Evolutionary conservation across 768 basidiomycete genomes (phyloP).

Genomic region (Lactarius hatsudake): DNA sequence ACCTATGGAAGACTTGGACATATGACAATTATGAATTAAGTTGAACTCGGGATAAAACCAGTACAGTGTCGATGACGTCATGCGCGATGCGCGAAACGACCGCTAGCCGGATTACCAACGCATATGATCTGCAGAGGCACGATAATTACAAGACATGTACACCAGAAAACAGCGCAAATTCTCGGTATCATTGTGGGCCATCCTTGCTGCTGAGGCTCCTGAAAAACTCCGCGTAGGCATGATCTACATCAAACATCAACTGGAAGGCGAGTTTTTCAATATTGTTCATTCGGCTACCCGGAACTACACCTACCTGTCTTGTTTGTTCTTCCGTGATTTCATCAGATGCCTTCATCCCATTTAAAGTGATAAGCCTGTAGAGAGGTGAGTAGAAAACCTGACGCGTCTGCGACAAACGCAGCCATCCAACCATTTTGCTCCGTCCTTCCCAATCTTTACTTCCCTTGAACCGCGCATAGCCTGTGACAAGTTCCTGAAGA

Average conservation of each 20-base stretch:
- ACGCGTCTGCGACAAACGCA: constrained; percentile 36
- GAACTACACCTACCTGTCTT: constrained; percentile 61
- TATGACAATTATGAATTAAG: neutral
- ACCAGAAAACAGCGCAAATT: neutral
- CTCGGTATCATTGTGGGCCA: constrained; percentile 5
- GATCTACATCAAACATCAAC: constrained; percentile 95
- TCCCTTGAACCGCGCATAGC: constrained; percentile 91
- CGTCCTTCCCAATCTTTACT: constrained; percentile 97
- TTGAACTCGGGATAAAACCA: neutral
- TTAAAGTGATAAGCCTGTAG: constrained; percentile 88
- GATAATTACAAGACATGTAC: neutral
- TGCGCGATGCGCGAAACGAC: neutral
- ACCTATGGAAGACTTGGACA: constrained; percentile 10
- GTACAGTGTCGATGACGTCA: neutral
- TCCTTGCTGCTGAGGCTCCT: constrained; percentile 57
- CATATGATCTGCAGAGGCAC: constrained; percentile 1
- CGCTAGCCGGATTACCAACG: neutral
- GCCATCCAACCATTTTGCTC: constrained; percentile 91
- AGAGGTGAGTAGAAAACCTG: neutral
- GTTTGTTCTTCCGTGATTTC: constrained; percentile 95
- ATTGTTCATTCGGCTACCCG: neutral
- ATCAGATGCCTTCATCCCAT: constrained; percentile 95
- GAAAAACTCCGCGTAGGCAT: constrained; percentile 94
- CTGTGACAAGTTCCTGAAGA: constrained; percentile 90
- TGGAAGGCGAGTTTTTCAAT: constrained; percentile 33